Evolutionary conservation across 495 filamentous ascomycete genomes (phyloP), one percentile per base, ranked within the genome.

Genomic region (Aspergillus egyptiacus): DNA sequence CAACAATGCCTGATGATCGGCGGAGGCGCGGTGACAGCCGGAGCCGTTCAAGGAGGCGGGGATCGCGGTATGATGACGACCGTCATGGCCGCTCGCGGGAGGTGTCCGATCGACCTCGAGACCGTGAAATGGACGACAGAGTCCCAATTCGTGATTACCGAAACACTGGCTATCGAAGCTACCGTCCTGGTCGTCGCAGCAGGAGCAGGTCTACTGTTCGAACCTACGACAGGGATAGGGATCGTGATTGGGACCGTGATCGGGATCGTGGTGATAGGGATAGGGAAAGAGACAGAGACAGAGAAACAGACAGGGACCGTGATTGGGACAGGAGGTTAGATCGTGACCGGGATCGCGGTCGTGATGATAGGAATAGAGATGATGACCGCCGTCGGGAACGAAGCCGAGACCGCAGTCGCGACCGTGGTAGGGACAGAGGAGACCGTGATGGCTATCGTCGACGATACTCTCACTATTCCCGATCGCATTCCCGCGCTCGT

Each of bases 101-200:
- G 32, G 48, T 48, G 2, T 70, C 68, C 43, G 52, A 60, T 20
- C 59, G 67, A 52, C 54, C 61, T 22, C 66, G 69, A 2, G 65
- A 70, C 22, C 70, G 68, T 30, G 59, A 61, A 13, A 54, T 62
- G 28, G 66, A 71, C 25, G 68, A 64, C 3, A 59, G 62, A 20
- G 60, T 55, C 35, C 46, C 65, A 4, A 57, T 63, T 48, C 67
- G 63, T 28, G 67, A 72, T 43, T 72, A 65, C 51, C 59, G 66
- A 11, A 53, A 59, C 28, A 57, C 57, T 17, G 56, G 67, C 31
- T 55, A 51, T 33, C 50, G 63, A 55, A 71, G 64, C 55, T 71
- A 69, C 35, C 60, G 65, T 27, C 63, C 67, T 17, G 47, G 24
- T 31, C 65, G 63, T 40, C 65, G 70, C 23, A 73, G 73, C 41